Base-by-base conservation (phyloP, 2,329 filamentous ascomycete genomes). In the Colletotrichum zoysiae region DNA sequence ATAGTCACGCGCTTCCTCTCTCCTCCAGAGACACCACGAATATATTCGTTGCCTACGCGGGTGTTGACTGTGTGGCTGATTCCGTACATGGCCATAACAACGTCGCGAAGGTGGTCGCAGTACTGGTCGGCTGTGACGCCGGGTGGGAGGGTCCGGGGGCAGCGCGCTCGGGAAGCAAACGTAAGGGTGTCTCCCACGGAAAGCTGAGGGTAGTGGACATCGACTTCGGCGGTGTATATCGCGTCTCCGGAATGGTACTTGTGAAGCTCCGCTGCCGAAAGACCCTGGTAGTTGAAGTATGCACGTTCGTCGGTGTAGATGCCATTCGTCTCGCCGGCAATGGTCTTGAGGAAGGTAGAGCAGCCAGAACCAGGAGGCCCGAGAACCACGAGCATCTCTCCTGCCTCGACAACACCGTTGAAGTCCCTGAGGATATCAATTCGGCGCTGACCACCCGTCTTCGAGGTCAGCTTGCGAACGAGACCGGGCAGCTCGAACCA, bases 291-390 rank as follows among this genome's bases (percentile, higher is more conserved):
- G 56, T 74, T 74, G 44, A 74, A 70, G 46, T 70, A 70, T 3
- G 73, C 58, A 18, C 56, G 58, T 4, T 74, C 73, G 11, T 70
- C 66, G 35, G 71, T 63, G 55, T 84, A 84, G 76, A 92, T 86
- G n/a, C 90, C 90, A 73, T 91, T 86, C 0, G 87, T 90, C 76
- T 91, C 89, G 65, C 90, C 89, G 12, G 89, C 85, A 58, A 92
- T 83, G 0, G 89, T 90, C 78, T 92, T 92, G 65, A 93, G 82
- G 74, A 93, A 90, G 0, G 91, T 93, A 12, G 90, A 90, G 76
- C 91, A 93, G 26, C 88, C 88, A 0, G 79, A 76, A 5, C 82
- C 82, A 6, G 88, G 87, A 60, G 86, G 86, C 30, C 88, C 88
- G 3, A 90, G 83, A 18, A 89, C 87, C 33, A 88, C 84, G 35